Evolutionary conservation across 192 early-diverging fungal genomes (phyloP).

Genomic region (Haplosporangium gracile): DNA sequence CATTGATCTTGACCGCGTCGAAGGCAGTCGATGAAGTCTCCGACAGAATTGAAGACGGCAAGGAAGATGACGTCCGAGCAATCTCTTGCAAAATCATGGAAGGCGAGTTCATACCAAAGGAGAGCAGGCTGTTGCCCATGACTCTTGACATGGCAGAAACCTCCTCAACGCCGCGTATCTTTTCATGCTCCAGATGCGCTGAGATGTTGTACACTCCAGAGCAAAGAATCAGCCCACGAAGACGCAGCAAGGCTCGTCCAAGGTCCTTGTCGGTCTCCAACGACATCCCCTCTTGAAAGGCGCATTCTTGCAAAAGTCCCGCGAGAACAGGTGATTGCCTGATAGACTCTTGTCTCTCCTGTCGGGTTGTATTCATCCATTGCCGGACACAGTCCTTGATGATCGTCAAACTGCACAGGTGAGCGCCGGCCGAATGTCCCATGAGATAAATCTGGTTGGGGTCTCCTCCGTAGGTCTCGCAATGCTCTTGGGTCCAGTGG

Average conservation of each 20-base stretch:
- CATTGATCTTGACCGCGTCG: background rate
- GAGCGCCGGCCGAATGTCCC: conserved; percentile 51
- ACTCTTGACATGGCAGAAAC: conserved; percentile 66
- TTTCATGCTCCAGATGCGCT: conserved; percentile 59
- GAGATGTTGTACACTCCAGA: conserved; percentile 64
- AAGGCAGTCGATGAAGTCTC: background rate
- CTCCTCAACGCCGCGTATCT: conserved; percentile 63
- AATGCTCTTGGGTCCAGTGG: conserved; percentile 55
- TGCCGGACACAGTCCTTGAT: conserved; percentile 36
- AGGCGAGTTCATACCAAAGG: conserved; percentile 24
- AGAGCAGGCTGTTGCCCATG: conserved; percentile 54
- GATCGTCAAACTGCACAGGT: conserved; percentile 39
- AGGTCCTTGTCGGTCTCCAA: background rate
- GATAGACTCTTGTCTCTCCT: background rate
- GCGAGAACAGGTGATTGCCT: conserved; percentile 12
- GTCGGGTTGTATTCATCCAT: background rate
- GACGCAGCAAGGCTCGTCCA: background rate
- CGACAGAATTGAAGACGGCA: background rate
- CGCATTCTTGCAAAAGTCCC: background rate
- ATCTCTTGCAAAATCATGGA: conserved; percentile 19
- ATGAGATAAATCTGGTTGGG: conserved; percentile 53
- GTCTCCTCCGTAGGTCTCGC: conserved; percentile 37
- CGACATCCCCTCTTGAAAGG: background rate
- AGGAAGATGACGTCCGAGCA: background rate
- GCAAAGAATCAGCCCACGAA: conserved; percentile 33